Base-by-base conservation (phyloP, 2,329 filamentous ascomycete genomes). In the Fusarium vanettenii region DNA sequence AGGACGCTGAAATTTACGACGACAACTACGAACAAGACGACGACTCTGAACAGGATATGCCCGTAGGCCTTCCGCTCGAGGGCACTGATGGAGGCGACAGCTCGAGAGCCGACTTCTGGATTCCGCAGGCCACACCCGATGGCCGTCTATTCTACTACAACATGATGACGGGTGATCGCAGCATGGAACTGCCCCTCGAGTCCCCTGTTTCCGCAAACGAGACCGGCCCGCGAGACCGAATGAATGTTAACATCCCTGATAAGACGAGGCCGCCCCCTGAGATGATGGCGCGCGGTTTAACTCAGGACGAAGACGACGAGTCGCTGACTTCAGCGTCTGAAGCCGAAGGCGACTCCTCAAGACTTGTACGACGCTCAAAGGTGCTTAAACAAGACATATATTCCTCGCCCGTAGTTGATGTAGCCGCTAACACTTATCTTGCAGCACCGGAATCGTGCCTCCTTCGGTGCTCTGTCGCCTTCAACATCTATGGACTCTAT, bases 91-190 rank as follows among this genome's bases (percentile, higher is more conserved):
- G 83, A 18, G 80, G 72, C 73, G 92, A 92, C 79, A 93, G 94
- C 80, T 95, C 97, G 77, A 92, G 96, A 81, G 95, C 96, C 55
- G 96, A 97, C 75, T 99, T 97, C 81, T 99, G 97, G 97, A 98
- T 99, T 76, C 97, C 97, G 20, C 97, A 99, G 85, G 97, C 95
- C 16, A 99, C 97, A 0, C 91, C 94, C 2, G 95, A 98, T 81
- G 97, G 97, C 64, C 90, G 95, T 66, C 85, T 99, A 27, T 99
- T 97, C 84, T 99, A 98, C 85, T 98, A 97, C 88, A 99, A 99
- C 83, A 98, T 96, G 72, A 92, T 98, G 86, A 99, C 97, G 0
- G 95, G 96, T 65, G 95, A 97, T 80, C 97, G 94, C 80, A 97
- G 94, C 73, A 97, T 95, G 91, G 97, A 99, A 81, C 86, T 99